A percentile compares a stretch with the other conserved stretches of the same genome.
Conservation (phyloP, 1,284 basidiomycete genomes). For the Apiotrichum sp. region DNA sequence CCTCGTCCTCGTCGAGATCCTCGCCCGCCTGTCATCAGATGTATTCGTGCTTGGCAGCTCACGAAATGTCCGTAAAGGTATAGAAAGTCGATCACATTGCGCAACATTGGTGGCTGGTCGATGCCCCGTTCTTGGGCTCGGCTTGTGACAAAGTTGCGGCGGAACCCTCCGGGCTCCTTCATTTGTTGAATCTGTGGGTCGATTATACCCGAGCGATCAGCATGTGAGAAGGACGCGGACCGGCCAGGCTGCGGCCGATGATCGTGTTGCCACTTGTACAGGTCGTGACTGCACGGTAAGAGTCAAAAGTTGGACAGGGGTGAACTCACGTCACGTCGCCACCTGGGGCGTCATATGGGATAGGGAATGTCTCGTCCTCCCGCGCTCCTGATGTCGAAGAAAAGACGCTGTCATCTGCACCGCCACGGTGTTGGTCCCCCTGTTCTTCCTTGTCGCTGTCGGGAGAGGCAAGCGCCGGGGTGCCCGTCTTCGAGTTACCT, state of each 20-base stretch:
- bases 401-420: slow-evolving; percentile 9
- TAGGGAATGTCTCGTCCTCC: slow-evolving; percentile 66
- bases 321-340: slow-evolving; percentile 79
- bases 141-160: slow-evolving; percentile 73
- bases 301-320: too few relatives aligned
- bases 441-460: background rate
- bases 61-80: slow-evolving; percentile 92
- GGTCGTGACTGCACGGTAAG: slow-evolving; percentile 59
- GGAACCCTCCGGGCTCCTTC: slow-evolving; percentile 87
- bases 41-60: slow-evolving; percentile 40
- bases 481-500: background rate
- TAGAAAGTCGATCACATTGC: slow-evolving; percentile 88
- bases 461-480: background rate
- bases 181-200: slow-evolving; percentile 78
- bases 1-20: slow-evolving; percentile 78
- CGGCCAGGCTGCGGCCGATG: slow-evolving; percentile 56
- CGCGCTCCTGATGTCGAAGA: background rate
- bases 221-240: slow-evolving; percentile 63
- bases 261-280: slow-evolving; percentile 88
- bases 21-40: slow-evolving; percentile 67
- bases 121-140: slow-evolving; percentile 62
- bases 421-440: background rate
- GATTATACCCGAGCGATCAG: slow-evolving; percentile 50
- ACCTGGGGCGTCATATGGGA: slow-evolving; percentile 74
- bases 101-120: slow-evolving; percentile 60